Evolutionary conservation across 2,329 filamentous ascomycete genomes (phyloP).

Genomic region (Cordyceps tenuipes): DNA sequence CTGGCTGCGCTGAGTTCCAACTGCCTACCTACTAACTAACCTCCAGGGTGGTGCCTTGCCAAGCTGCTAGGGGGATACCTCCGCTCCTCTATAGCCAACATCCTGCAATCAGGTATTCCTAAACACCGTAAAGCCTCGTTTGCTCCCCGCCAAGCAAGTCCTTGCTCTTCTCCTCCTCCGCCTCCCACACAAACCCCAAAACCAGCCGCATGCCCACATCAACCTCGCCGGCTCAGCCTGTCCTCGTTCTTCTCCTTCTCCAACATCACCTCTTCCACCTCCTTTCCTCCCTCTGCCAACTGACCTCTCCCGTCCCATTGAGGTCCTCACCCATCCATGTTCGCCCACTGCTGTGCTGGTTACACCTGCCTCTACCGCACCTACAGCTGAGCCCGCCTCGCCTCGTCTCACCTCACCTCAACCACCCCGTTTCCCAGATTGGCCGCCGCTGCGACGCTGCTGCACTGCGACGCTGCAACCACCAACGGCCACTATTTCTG

Average conservation of each 20-base stretch:
- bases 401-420: neutral
- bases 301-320: neutral
- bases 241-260: neutral
- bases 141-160: neutral
- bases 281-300: neutral
- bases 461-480: neutral
- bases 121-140: neutral
- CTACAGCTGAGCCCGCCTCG: slow-evolving; percentile 3
- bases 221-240: neutral
- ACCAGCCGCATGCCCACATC: slow-evolving; percentile 4
- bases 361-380: slow-evolving; percentile 8
- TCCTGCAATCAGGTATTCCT: neutral
- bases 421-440: neutral
- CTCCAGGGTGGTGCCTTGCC: neutral
- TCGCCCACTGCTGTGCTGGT: slow-evolving; percentile 7
- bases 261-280: neutral
- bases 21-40: too few relatives aligned
- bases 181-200: neutral
- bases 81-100: neutral
- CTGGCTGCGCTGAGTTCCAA: neutral
- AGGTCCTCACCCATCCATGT: slow-evolving; percentile 1
- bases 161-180: neutral
- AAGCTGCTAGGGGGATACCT: neutral
- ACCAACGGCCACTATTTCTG: neutral
- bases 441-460: neutral